Base-by-base conservation (phyloP, 352 stramenopile genomes). In the Thraustochytrium sp. region DNA sequence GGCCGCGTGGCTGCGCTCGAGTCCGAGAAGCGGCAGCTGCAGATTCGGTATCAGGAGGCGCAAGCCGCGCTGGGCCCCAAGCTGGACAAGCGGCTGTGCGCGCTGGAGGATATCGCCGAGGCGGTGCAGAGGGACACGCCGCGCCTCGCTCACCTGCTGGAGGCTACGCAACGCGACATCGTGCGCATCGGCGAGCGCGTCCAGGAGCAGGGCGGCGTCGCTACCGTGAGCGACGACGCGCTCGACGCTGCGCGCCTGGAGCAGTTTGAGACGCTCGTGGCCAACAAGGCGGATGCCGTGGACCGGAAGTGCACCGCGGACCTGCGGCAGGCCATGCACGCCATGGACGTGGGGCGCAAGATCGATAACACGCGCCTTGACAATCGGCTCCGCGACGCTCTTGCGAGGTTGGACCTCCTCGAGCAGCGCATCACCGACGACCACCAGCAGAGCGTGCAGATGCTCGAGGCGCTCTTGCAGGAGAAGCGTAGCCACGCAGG, bases 301-400 rank as follows among this genome's bases (percentile, higher is more conserved):
- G 36, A 72, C 8, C 18, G 76, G 26, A 31, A 80, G 18, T 49
- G 23, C 9, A 4, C 31, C 18, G 51, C 48, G 13, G 18, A 51
- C 48, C 37, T 80, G 48, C 31, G 40, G 5, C 42, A 34, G 9
- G 31, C 48, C 31, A 80, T 80, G 68, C 48, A 61, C 16, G 68
- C 26, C 26, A 68, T 80, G 68, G 68, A 80, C 37, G 48, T 65
- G 23, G 68, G 68, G 11, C 68, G 53, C 18, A 80, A 80, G 31
- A 72, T 80, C 31, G 68, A 80, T 34, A 61, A 80, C 31, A 44
- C 68, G 23, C 63, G 68, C 26, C 68, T 80, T 3, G 68, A 80
- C 18, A 61, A 80, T 29, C 42, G 31, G 16, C 18, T 80, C 4
- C 23, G 68, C 16, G 68, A 80, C 31, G 68, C 53, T 18, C 68